phyloP scores from a whole-genome alignment of 108 stramenopile genomes.

The Nitzschia putrida region DNA sequence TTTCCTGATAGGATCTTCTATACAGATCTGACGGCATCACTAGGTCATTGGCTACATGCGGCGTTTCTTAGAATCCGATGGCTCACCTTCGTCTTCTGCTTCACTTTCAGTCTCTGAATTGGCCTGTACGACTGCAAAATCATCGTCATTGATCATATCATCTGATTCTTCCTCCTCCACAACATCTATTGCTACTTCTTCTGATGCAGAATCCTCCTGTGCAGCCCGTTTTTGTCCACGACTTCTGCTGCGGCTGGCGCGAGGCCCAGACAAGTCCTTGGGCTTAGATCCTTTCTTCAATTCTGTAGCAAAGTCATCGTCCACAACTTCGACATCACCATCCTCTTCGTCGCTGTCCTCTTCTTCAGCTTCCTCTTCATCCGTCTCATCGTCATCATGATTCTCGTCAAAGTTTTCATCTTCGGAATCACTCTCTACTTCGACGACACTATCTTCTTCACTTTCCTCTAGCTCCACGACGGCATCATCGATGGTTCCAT shows the following conservation, averaged over 20 bases:
- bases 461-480: slow-evolving; percentile 26
- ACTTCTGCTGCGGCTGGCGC: slow-evolving; percentile 9
- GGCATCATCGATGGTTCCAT: slow-evolving; percentile 10
- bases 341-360: slow-evolving; percentile 28
- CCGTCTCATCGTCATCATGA: slow-evolving; percentile 14
- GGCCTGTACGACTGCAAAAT: slow-evolving; percentile 27
- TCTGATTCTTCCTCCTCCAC: slow-evolving; percentile 5
- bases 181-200: not conserved
- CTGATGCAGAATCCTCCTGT: not conserved
- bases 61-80: not conserved
- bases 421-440: slow-evolving; percentile 9
- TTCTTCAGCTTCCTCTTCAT: slow-evolving; percentile 44
- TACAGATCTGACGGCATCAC: too few relatives aligned
- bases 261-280: not conserved
- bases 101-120: slow-evolving; percentile 34
- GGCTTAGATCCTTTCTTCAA: slow-evolving; percentile 1
- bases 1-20: too few relatives aligned
- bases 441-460: slow-evolving; percentile 18
- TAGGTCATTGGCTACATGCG: too few relatives aligned
- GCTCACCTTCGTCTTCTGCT: slow-evolving; percentile 16
- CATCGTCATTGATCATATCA: slow-evolving; percentile 14
- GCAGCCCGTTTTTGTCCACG: not conserved
- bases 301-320: slow-evolving; percentile 27
- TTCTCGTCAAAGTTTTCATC: slow-evolving; percentile 26
- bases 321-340: slow-evolving; percentile 4